Conservation (phyloP, 805 yeast genomes). For the Komagataella phaffii region DNA sequence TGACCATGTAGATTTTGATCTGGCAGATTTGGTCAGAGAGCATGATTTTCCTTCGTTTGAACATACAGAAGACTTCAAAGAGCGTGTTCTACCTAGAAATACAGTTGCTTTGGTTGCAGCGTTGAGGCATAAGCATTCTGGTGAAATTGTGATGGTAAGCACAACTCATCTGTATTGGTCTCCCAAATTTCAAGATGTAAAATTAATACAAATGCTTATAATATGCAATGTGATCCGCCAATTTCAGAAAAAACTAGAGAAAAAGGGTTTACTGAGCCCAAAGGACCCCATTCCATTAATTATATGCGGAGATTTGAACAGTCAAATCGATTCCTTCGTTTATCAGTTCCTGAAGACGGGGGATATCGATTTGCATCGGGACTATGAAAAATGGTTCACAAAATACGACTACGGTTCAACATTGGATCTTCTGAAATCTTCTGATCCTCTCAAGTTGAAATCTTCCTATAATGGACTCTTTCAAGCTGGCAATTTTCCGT, state of each 20-base stretch:
- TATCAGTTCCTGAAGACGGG: slow-evolving; percentile 20
- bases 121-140: slow-evolving; percentile 27
- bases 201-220: slow-evolving; percentile 36
- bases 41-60: slow-evolving; percentile 13
- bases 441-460: slow-evolving; percentile 5
- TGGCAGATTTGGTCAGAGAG: slow-evolving; percentile 16
- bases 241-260: not conserved
- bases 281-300: slow-evolving; percentile 9
- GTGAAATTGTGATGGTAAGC: slow-evolving; percentile 28
- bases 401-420: slow-evolving; percentile 9
- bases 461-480: slow-evolving; percentile 16
- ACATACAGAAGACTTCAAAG: slow-evolving; percentile 18
- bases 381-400: slow-evolving; percentile 6
- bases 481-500: slow-evolving; percentile 9
- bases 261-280: not conserved
- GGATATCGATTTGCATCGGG: slow-evolving; percentile 9
- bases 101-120: slow-evolving; percentile 44
- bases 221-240: slow-evolving; percentile 7
- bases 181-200: slow-evolving; percentile 37
- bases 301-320: slow-evolving; percentile 46
- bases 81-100: slow-evolving; percentile 30
- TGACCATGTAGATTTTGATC: slow-evolving; percentile 17
- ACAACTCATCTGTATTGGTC: slow-evolving; percentile 54
- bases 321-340: slow-evolving; percentile 34
- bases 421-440: not conserved